A percentile compares a stretch with the other conserved stretches of the same genome.
phyloP scores from a whole-genome alignment of 352 stramenopile genomes.

The Globisporangium paddicum region DNA sequence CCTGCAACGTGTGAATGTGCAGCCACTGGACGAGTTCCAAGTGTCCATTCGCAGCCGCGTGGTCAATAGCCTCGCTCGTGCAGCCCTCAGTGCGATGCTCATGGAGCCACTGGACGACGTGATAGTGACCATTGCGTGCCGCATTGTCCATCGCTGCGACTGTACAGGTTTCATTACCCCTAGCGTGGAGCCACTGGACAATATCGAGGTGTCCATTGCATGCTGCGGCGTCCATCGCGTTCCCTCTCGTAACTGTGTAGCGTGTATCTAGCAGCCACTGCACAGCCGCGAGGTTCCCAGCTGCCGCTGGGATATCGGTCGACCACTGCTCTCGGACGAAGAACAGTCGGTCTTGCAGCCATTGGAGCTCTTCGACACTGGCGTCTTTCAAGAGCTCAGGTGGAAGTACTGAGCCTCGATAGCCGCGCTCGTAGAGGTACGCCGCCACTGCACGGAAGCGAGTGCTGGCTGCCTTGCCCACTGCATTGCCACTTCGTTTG shows the following conservation, averaged over 20 bases:
- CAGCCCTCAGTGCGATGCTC: constrained; percentile 4
- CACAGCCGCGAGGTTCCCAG: neutral
- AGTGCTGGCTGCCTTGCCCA: neutral
- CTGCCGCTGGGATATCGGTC: neutral
- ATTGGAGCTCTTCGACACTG: neutral
- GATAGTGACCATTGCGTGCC: neutral
- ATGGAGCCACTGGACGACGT: constrained; percentile 1
- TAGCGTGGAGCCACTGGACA: neutral
- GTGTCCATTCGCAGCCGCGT: neutral
- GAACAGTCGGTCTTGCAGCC: neutral
- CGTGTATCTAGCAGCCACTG: neutral
- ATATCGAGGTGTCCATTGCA: neutral
- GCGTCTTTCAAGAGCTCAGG: neutral
- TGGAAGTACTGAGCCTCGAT: neutral
- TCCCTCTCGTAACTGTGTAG: neutral
- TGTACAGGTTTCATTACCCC: neutral
- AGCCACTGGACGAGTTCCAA: neutral
- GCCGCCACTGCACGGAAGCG: neutral
- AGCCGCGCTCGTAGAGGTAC: neutral
- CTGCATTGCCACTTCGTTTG: neutral
- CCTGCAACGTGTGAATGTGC: neutral
- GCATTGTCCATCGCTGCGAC: neutral
- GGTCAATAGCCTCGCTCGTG: neutral
- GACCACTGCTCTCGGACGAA: neutral
- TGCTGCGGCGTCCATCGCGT: neutral